A percentile compares a stretch with the other conserved stretches of the same genome.
phyloP scores from a whole-genome alignment of 352 stramenopile genomes.

The Thraustotheca clavata region DNA sequence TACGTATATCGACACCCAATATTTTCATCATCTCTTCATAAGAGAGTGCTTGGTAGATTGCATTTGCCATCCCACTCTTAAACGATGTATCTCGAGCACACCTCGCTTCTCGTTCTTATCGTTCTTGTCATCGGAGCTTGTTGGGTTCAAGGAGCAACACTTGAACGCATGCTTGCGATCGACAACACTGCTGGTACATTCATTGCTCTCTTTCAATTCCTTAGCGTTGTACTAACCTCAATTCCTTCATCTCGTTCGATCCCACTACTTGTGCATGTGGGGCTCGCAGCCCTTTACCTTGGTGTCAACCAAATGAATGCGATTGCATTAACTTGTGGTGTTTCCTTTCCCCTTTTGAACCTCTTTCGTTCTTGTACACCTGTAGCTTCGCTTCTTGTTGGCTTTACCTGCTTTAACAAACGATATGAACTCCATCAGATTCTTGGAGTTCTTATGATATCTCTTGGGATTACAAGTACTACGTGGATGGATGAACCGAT shows the following conservation, averaged over 20 bases:
- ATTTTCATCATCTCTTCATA: no score
- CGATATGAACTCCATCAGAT: conserved; percentile 1
- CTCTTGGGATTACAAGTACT: not conserved
- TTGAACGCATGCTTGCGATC: conserved; percentile 15
- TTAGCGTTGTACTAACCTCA: conserved; percentile 1
- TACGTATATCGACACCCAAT: not conserved
- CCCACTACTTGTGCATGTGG: not conserved
- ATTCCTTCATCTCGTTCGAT: not conserved
- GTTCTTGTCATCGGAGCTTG: conserved; percentile 1
- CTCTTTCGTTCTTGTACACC: conserved; percentile 14
- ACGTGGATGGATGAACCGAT: conserved; percentile 12
- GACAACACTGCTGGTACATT: not conserved
- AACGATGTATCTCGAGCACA: not conserved
- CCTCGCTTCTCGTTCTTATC: not conserved
- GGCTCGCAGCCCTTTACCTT: conserved; percentile 7
- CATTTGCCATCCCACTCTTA: not conserved
- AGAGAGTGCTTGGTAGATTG: no score
- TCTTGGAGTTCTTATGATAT: conserved; percentile 13
- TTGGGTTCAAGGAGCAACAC: conserved; percentile 14
- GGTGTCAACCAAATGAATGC: conserved; percentile 4
- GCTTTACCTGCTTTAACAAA: conserved; percentile 1
- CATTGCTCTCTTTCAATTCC: conserved; percentile 12
- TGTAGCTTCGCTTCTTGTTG: conserved; percentile 7
- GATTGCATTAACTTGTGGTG: conserved; percentile 1
- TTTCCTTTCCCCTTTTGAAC: conserved; percentile 18